Evolutionary conservation across 169 alveolate genomes (phyloP).

Genomic region (Plasmodium gaboni): DNA sequence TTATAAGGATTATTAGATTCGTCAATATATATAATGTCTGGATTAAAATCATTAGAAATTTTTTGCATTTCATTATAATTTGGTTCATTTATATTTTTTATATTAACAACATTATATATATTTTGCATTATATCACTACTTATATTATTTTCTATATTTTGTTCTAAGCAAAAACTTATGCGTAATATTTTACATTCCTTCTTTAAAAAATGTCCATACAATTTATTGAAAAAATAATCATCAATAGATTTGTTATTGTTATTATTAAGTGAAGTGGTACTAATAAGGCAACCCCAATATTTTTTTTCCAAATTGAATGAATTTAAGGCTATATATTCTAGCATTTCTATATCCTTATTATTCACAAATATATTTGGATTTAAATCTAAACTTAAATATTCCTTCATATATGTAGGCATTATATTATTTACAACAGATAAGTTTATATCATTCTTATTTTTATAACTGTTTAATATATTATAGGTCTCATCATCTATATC

Average conservation of each 20-base stretch:
- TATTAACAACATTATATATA: constrained; percentile 9
- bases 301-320: constrained; percentile 48
- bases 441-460: constrained; percentile 48
- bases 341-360: constrained; percentile 11
- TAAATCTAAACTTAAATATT: constrained; percentile 33
- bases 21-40: constrained; percentile 48
- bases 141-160: not conserved
- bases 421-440: constrained; percentile 59
- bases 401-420: constrained; percentile 41
- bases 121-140: constrained; percentile 5
- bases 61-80: constrained; percentile 31
- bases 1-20: constrained; percentile 70
- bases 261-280: not conserved
- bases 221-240: constrained; percentile 23
- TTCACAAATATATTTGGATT: constrained; percentile 21
- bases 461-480: constrained; percentile 17
- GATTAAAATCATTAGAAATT: constrained; percentile 24
- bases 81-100: constrained; percentile 19
- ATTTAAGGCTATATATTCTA: constrained; percentile 36
- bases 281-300: constrained; percentile 67
- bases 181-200: constrained; percentile 29
- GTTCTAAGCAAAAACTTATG: constrained; percentile 26
- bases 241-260: not conserved
- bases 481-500: constrained; percentile 58
- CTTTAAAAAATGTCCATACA: constrained; percentile 22